A percentile compares a stretch with the other conserved stretches of the same genome.
phyloP scores from a whole-genome alignment of 2,329 filamentous ascomycete genomes.

The Trichophyton benhamiae region DNA sequence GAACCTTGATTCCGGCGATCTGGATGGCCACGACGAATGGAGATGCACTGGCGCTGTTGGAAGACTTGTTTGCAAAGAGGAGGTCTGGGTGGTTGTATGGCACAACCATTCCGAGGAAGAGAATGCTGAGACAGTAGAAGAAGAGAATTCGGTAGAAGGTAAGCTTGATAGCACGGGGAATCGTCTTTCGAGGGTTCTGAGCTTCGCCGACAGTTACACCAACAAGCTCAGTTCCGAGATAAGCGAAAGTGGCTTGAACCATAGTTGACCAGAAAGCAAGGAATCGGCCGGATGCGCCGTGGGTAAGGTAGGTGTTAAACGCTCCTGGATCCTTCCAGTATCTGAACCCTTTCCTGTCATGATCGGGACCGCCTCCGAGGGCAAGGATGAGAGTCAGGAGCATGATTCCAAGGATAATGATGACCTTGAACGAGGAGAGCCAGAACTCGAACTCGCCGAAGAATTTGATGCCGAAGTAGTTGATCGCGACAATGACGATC shows the following conservation, averaged over 20 bases:
- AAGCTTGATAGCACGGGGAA: slow-evolving; percentile 42
- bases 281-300: slow-evolving; percentile 42
- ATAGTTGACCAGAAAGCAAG: slow-evolving; percentile 52
- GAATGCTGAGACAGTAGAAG: slow-evolving; percentile 46
- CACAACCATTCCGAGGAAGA: slow-evolving; percentile 49
- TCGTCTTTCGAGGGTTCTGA: slow-evolving; percentile 39
- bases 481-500: slow-evolving; percentile 51
- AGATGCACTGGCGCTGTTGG: slow-evolving; percentile 45
- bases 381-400: slow-evolving; percentile 52
- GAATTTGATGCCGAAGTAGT: slow-evolving; percentile 57
- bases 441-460: slow-evolving; percentile 56
- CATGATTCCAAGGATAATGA: slow-evolving; percentile 55
- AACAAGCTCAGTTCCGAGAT: slow-evolving; percentile 37
- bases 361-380: slow-evolving; percentile 52
- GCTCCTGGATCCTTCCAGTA: slow-evolving; percentile 55
- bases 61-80: slow-evolving; percentile 37
- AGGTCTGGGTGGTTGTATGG: slow-evolving; percentile 56
- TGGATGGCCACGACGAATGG: slow-evolving; percentile 62
- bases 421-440: slow-evolving; percentile 53
- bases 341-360: slow-evolving; percentile 51
- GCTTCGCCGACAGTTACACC: slow-evolving; percentile 46
- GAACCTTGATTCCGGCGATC: slow-evolving; percentile 52
- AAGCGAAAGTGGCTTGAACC: slow-evolving; percentile 28
- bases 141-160: slow-evolving; percentile 45
- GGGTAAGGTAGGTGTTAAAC: slow-evolving; percentile 38